Evolutionary conservation across 139 green algal genomes (phyloP), one percentile per base, ranked within the genome.

Genomic region (Chlamydomonas applanata): DNA sequence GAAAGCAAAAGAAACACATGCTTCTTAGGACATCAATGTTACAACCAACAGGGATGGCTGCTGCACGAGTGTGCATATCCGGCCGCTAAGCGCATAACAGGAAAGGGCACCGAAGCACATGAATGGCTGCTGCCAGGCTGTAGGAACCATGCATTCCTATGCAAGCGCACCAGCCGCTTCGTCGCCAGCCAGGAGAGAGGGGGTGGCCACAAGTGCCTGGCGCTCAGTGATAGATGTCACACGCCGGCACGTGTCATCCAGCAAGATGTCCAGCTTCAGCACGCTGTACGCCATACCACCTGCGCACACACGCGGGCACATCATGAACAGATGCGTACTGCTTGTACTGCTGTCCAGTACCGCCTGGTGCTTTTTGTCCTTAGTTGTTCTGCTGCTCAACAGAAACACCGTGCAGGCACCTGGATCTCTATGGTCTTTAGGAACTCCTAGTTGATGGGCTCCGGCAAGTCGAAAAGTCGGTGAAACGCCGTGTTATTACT

Each of bases 231-330:
- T 25, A 3, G n/a, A 40, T 3, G 24, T 19, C 59, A 66, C 59
- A 36, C 59, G 59, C n/a, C 59, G 30, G 11, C 11, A 29, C 17
- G 59, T 66, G n/a, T 66, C 59, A 66, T 66, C 59, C 29, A 40
- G 30, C 24, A 66, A 25, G 2, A 66, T 4, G 59, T 66, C 59
- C 59, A 66, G 29, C 59, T 66, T 66, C n/a, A 66, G 59, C n/a
- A 66, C n/a, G n/a, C 29, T 66, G 59, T 66, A 66, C n/a, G n/a
- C 35, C 11, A 25, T 29, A 35, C n/a, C 25, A 25, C 59, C 59
- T 66, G 11, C 59, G 59, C 54, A 24, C 54, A 24, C 54, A n/a
- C 54, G 54, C 54, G 16, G 22, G 54, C 54, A 62, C 54, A 62
- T 4, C 54, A 62, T 7, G 16, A 20, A 62, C 11, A 24, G 22